Conservation (phyloP, 495 filamentous ascomycete species). For the Parathielavia appendiculata region DNA sequence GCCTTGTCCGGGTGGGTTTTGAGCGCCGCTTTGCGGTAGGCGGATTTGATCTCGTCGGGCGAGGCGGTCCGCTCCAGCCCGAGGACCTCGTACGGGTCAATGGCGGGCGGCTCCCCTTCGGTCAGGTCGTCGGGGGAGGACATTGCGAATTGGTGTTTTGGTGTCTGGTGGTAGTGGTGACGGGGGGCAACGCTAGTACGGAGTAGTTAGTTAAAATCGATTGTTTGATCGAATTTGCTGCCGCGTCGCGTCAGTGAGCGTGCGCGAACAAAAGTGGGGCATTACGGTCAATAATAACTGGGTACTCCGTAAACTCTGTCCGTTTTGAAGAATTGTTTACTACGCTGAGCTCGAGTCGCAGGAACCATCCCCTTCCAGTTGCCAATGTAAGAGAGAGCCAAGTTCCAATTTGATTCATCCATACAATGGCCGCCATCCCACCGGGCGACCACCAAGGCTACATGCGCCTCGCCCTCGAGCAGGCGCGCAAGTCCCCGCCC, state of each 20-base stretch:
- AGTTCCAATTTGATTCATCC: background rate
- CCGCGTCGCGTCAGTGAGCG: constrained; percentile 5
- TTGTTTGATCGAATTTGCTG: background rate
- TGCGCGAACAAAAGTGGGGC: too few relatives aligned
- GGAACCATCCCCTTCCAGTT: too few relatives aligned
- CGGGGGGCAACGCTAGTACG: background rate
- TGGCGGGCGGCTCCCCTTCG: constrained; percentile 40
- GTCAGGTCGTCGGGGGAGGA: constrained; percentile 34
- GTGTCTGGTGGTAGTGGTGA: background rate
- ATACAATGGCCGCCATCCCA: constrained; percentile 24
- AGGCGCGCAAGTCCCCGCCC: constrained; percentile 72
- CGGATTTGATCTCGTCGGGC: constrained; percentile 70
- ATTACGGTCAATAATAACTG: too few relatives aligned
- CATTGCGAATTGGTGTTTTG: constrained; percentile 26
- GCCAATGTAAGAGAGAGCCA: too few relatives aligned
- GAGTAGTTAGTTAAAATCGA: background rate
- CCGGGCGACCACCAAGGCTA: constrained; percentile 54
- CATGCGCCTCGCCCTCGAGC: constrained; percentile 65
- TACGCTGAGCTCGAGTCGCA: too few relatives aligned
- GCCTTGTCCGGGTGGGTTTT: constrained; percentile 93
- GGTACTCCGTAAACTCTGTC: too few relatives aligned
- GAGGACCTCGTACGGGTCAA: constrained; percentile 85
- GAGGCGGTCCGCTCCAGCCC: constrained; percentile 58
- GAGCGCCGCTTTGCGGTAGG: constrained; percentile 82
- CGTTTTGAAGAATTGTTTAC: too few relatives aligned